Evolutionary conservation across 108 stramenopile genomes (phyloP), one percentile per base, ranked within the genome.

Genomic region (Skeletonema menzelii): DNA sequence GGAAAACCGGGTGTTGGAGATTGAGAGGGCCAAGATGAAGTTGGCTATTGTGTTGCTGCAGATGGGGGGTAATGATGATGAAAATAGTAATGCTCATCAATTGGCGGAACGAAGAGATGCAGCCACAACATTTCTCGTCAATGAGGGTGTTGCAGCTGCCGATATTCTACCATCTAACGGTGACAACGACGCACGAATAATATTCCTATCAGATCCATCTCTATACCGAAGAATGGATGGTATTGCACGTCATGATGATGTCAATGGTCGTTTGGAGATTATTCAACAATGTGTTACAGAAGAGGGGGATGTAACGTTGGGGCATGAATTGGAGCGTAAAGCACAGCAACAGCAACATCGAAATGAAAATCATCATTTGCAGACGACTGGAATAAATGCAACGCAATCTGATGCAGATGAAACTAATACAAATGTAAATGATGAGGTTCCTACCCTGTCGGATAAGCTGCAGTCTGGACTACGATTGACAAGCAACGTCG

Each of bases 1-100:
- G 38, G 72, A 86, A 11, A 91, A 86, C 44, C 35, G 59, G 5
- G 87, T 93, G n/a, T 84, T 99, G 69, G 89, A 95, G 24, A 95
- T 99, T 59, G 92, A 94, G 75, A 65, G 99, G 42, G 98, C 98
- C 5, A 97, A 92, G 67, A 98, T 99, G 99, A 85, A 89, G 60
- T 67, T 98, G 15, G 76, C 90, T 17, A 63, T 97, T 11, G 82
- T 70, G 64, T 77, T 84, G 12, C 38, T 22, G 27, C 57, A 35
- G n/a, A 35, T 8, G 63, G 75, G 56, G 64, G 65, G 24, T 24
- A 27, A 37, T 5, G 72, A 70, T 17, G 47, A 4, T 10, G 53
- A 56, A n/a, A 22, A 56, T 20, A 27, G 46, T 44, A 68, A 80
- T 0, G 17, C 15, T 24, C 19, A 42, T 70, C n/a, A n/a, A n/a